Evolutionary conservation across 2,329 filamentous ascomycete genomes (phyloP), one percentile per base, ranked within the genome.

Genomic region (Fusarium duplospermum): DNA sequence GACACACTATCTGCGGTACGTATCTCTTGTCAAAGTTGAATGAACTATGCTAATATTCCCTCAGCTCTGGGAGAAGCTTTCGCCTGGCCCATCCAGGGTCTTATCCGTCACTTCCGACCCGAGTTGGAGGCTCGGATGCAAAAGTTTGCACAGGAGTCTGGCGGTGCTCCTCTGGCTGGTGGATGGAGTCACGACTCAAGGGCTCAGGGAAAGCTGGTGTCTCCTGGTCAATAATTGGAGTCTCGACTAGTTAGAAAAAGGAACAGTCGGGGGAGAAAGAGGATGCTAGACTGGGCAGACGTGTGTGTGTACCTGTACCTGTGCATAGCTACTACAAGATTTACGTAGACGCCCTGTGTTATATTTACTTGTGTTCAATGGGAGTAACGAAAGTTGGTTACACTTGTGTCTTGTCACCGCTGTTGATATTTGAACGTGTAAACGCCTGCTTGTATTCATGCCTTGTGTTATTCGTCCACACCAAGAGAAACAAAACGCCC

Each of bases 91-190:
- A 93, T 99, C 76, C 96, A 99, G 87, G 96, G 96, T 83, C 90
- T 99, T 70, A 99, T 99, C 85, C 93, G 96, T 81, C 96, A 99
- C 87, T 99, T 99, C 90, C 91, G 96, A 79, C 96, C 96, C 52
- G 95, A 99, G 86, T 88, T 99, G 61, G 95, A 98, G 89, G 93
- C 92, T 62, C 91, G 96, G 78, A 97, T 99, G 89, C 89, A 91
- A 82, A 91, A 94, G 78, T 96, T 93, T 82, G 90, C 93, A 22
- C 83, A 91, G 81, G 88, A 93, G 86, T 85, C 90, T 72, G 94
- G 94, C 71, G 94, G 94, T 38, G 84, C 91, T 80, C 88, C 94
- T 52, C 87, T 95, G 81, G 95, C 94, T 74, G 96, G 96, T 82
- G 96, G 96, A 68, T 98, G 95, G 96, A 87, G 90, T 74, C 93